Evolutionary conservation across 208 protist genomes (phyloP).

Genomic region (Trypanosoma cruzi): DNA sequence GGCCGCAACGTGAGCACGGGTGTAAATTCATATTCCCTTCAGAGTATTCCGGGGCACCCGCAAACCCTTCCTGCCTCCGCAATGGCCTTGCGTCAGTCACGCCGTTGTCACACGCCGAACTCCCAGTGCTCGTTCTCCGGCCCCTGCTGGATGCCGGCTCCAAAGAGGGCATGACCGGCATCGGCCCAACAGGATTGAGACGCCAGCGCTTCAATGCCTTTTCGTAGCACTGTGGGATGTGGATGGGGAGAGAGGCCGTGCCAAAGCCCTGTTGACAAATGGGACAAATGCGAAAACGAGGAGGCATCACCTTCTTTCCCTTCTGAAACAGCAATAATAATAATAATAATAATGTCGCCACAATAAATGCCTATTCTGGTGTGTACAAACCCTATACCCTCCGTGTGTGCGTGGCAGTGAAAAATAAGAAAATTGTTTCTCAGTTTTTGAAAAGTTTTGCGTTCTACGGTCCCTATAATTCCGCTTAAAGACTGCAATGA

Average conservation of each 20-base stretch:
- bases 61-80: constrained; percentile 16
- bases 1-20: constrained; percentile 86
- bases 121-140: constrained; percentile 14
- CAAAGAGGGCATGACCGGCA: constrained; percentile 71
- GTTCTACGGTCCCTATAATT: background rate
- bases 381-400: background rate
- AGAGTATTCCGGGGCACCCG: constrained; percentile 22
- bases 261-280: constrained; percentile 84
- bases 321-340: background rate
- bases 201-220: constrained; percentile 87
- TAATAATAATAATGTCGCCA: background rate
- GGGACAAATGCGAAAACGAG: constrained; percentile 79
- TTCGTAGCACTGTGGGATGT: constrained; percentile 90
- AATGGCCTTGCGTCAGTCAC: constrained; percentile 48
- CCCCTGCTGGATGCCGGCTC: background rate
- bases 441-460: background rate
- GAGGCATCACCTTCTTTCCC: constrained; percentile 46
- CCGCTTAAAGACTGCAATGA: background rate
- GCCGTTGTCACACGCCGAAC: constrained; percentile 47
- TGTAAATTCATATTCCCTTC: constrained; percentile 68
- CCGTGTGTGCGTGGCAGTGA: background rate
- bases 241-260: constrained; percentile 81
- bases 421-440: background rate
- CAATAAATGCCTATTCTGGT: background rate
- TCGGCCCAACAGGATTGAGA: constrained; percentile 69